Evolutionary conservation across 768 basidiomycete genomes (phyloP), one percentile per base, ranked within the genome.

Genomic region (Serendipita indica): DNA sequence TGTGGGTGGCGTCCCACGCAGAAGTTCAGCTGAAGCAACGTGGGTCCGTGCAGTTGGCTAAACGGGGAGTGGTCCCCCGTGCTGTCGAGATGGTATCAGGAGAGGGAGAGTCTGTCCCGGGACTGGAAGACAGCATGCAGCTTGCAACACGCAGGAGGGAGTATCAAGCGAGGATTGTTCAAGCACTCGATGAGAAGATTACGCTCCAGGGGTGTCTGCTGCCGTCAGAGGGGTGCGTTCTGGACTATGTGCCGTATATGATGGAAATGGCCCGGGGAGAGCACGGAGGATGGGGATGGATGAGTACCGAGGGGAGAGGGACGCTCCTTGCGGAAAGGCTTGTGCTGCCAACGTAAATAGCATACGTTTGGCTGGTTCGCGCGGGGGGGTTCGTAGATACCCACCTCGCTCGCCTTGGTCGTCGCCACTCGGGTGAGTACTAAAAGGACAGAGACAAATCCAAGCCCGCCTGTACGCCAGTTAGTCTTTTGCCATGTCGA

Each of bases 201-300:
- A 73, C 74, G 16, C 66, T 70, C 57, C 67, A 72, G 18, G 67
- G 70, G 28, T 70, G 76, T 58, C 61, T 74, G 39, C 70, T 78
- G 65, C 74, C 77, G 30, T 37, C 32, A 10, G 65, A 66, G 18
- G 70, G 71, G 35, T 69, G 84, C 60, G 75, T 78, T 64, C 67
- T 83, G 65, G 86, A 93, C 49, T 86, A 88, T 69, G 70, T 79
- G 63, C 84, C 89, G 32, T 78, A 76, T 69, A 71, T 89, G 52
- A 73, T 82, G 60, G 65, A 71, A 60, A 84, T 93, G 67, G 79
- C 86, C 27, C 58, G 64, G 61, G 54, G 56, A 41, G 22, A 57
- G 60, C 46, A 58, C 41, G 28, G 58, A 64, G 61, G 59, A 63
- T 49, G 60, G 65, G 58, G 57, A 37, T 56, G 66, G 60, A 62